Conservation (phyloP, 352 stramenopile species). For the Aphanomyces euteiches region DNA sequence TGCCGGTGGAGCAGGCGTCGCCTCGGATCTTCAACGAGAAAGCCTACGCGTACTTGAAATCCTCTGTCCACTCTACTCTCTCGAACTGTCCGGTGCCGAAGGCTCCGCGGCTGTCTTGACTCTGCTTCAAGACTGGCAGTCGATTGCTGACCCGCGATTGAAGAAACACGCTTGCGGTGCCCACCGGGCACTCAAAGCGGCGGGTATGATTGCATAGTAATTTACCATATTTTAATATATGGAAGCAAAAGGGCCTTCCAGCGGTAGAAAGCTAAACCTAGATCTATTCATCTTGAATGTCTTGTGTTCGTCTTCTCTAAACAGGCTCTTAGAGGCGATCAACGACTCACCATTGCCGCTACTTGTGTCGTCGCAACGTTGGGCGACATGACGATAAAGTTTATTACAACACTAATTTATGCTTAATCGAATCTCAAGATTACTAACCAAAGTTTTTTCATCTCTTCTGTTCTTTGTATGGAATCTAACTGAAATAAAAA, state of each 20-base stretch:
- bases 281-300: not conserved
- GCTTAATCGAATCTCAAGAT: too few species aligned
- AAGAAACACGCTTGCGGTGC: constrained; percentile 84
- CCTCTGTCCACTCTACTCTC: constrained; percentile 75
- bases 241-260: not conserved
- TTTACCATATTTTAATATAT: constrained; percentile 14
- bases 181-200: constrained; percentile 68
- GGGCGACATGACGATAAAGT: too few species aligned
- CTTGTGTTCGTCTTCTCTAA: too few species aligned
- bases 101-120: constrained; percentile 54
- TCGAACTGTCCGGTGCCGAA: constrained; percentile 67
- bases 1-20: constrained; percentile 52
- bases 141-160: constrained; percentile 74
- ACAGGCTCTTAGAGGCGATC: too few species aligned
- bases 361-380: too few species aligned
- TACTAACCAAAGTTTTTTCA: too few species aligned
- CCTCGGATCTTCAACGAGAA: constrained; percentile 72
- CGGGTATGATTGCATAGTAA: constrained; percentile 55
- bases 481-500: too few species aligned
- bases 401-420: too few species aligned
- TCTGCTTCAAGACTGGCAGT: constrained; percentile 74
- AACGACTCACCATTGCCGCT: too few species aligned
- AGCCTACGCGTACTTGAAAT: constrained; percentile 85
- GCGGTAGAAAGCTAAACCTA: not conserved
- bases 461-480: too few species aligned